Evolutionary conservation across 2,329 filamentous ascomycete species (phyloP).

Genomic region (Calycina herbarum): DNA sequence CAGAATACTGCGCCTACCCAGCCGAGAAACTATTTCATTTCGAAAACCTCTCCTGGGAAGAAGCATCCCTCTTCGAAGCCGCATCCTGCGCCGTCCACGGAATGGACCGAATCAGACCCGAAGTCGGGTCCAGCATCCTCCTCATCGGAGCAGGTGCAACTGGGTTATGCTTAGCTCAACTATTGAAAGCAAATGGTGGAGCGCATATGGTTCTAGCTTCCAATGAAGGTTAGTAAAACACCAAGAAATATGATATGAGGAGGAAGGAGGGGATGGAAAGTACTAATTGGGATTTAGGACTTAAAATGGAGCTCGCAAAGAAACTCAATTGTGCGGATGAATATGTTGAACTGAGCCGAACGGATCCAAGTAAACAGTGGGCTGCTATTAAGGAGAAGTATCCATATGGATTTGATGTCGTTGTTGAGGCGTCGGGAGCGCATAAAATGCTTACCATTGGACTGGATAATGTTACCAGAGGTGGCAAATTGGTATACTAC

Average conservation of each 20-base stretch:
- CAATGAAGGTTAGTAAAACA: slow-evolving; percentile 16
- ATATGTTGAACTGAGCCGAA: slow-evolving; percentile 21
- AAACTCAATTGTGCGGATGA: slow-evolving; percentile 23
- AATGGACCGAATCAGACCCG: slow-evolving; percentile 25
- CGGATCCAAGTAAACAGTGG: slow-evolving; percentile 22
- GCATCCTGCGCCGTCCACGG: slow-evolving; percentile 24
- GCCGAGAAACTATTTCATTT: slow-evolving; percentile 24
- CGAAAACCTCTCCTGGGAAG: slow-evolving; percentile 23
- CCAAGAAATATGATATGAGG: too few species aligned
- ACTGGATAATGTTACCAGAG: slow-evolving; percentile 24
- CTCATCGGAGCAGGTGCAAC: slow-evolving; percentile 23
- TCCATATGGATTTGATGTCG: slow-evolving; percentile 24
- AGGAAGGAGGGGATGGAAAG: too few species aligned
- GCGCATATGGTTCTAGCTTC: slow-evolving; percentile 24
- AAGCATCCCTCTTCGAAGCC: slow-evolving; percentile 22
- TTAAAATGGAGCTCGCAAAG: slow-evolving; percentile 25
- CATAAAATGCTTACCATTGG: slow-evolving; percentile 20
- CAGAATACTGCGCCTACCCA: slow-evolving; percentile 24
- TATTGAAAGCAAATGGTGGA: slow-evolving; percentile 23
- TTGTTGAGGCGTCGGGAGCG: slow-evolving; percentile 24
- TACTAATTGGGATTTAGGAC: background rate
- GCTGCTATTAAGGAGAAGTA: slow-evolving; percentile 23
- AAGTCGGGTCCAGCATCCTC: slow-evolving; percentile 26
- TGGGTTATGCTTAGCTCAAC: slow-evolving; percentile 20
- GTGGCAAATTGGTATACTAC: slow-evolving; percentile 24